Percentiles rank a stretch among this genome's conserved stretches.
Evolutionary conservation across 805 yeast species (phyloP).

Genomic region (Lachancea cidri): DNA sequence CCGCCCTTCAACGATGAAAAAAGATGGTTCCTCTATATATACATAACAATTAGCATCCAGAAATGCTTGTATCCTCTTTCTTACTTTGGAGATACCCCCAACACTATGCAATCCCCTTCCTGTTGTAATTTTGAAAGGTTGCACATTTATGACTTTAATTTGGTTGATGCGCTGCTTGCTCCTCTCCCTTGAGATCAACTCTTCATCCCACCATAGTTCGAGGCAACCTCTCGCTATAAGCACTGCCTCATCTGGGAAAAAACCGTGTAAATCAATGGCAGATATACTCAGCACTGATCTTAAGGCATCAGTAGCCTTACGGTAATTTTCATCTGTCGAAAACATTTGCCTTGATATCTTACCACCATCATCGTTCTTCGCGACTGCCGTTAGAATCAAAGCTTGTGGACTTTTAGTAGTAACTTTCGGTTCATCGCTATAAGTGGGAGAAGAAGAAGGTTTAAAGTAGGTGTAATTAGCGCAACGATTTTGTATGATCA

Average conservation of each 20-base stretch:
- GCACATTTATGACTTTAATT: conserved; percentile 37
- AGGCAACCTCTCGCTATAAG: conserved; percentile 35
- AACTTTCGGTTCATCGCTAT: conserved; percentile 1
- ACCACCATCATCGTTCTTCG: conserved; percentile 2
- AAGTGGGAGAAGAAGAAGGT: neutral
- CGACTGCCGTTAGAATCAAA: neutral
- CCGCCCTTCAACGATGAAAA: conserved; percentile 42
- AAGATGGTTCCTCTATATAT: conserved; percentile 44
- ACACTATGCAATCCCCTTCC: conserved; percentile 69
- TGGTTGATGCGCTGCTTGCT: conserved; percentile 36
- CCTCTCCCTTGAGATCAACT: conserved; percentile 39
- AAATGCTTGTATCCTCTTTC: conserved; percentile 37
- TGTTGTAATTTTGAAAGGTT: conserved; percentile 47
- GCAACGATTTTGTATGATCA: conserved; percentile 31
- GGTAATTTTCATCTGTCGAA: conserved; percentile 6
- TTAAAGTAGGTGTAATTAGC: conserved; percentile 25
- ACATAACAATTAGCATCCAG: conserved; percentile 37
- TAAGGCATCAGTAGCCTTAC: neutral
- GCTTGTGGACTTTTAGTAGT: neutral
- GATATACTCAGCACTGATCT: neutral
- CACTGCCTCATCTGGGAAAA: conserved; percentile 44
- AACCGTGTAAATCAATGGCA: conserved; percentile 54
- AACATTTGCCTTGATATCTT: neutral
- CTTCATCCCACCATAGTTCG: conserved; percentile 59
- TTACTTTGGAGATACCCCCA: conserved; percentile 50